Evolutionary conservation across 2,329 filamentous ascomycete genomes (phyloP), one percentile per base, ranked within the genome.

Genomic region (Alternaria sp.): DNA sequence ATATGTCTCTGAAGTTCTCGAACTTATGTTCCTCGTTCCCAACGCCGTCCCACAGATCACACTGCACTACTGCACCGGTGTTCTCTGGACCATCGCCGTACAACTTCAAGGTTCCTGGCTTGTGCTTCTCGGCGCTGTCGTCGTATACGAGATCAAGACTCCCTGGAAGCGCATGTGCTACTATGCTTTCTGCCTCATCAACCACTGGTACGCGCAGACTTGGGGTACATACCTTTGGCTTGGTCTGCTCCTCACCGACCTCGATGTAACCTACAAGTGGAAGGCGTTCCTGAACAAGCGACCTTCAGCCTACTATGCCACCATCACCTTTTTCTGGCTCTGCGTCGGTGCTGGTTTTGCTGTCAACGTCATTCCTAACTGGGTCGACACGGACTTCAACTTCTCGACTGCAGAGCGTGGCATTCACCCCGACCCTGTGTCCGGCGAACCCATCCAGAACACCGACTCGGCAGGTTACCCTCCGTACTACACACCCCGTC

Each of bases 61-160:
- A 9, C 79, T 78, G 67, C 80, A 84, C 64, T 84, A 82, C 71
- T 84, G 82, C 60, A 83, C 82, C 0, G 82, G 82, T 69, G 82
- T 84, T 5, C 74, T 84, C 2, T 84, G 82, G 82, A 84, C 82
- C 4, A 83, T 84, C 32, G 81, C 82, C 0, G 81, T 84, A 0
- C 81, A 83, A 63, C 74, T 84, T 1, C 82, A 84, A 65, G 81
- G 80, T 38, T 77, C 81, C 3, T 84, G 82, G 78, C 71, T 80
- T n/a, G 77, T 80, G 3, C 68, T 84, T 2, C 68, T 81, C 10
- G 81, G 76, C 22, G 74, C 77, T 5, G 76, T 84, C 28, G 71
- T 84, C 22, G 74, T 84, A 32, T 77, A 76, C 38, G 81, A 84
- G 54, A 78, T 82, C 69, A 82, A 81, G 63, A 81, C 71, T 0